Conservation (phyloP, 176 grass and related monocot genomes). For the Triticum urartu region DNA sequence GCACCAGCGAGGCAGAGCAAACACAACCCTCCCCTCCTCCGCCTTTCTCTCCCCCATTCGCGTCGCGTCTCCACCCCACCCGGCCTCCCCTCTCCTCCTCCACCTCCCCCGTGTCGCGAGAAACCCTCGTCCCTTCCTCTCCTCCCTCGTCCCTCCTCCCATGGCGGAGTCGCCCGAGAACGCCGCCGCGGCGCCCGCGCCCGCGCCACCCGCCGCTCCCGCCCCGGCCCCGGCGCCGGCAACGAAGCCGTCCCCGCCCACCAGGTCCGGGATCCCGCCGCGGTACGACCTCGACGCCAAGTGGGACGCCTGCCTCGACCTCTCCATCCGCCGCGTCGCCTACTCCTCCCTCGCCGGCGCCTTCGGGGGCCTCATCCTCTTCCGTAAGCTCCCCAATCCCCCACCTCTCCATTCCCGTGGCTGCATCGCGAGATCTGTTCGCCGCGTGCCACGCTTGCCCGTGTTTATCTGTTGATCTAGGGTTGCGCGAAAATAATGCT, state of each 20-base stretch:
- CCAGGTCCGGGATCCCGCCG: slow-evolving; percentile 40
- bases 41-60: background rate
- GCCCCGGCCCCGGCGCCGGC: background rate
- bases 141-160: background rate
- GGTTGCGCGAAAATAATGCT: background rate
- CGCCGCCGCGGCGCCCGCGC: slow-evolving; percentile 28
- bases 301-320: slow-evolving; percentile 89
- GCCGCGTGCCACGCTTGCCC: background rate
- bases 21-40: background rate
- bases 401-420: background rate
- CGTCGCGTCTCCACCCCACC: background rate
- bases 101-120: slow-evolving; percentile 39
- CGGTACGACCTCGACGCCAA: slow-evolving; percentile 83
- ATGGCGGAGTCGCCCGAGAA: slow-evolving; percentile 71
- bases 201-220: background rate
- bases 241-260: background rate
- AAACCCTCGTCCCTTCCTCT: background rate
- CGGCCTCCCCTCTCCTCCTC: too few species aligned
- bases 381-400: slow-evolving; percentile 64
- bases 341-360: slow-evolving; percentile 83
- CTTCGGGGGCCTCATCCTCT: slow-evolving; percentile 78
- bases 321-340: slow-evolving; percentile 82
- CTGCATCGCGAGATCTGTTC: slow-evolving; percentile 10
- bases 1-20: too few species aligned
- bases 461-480: background rate